Conservation (phyloP, 495 filamentous ascomycete species). For the Daldinia loculata region DNA sequence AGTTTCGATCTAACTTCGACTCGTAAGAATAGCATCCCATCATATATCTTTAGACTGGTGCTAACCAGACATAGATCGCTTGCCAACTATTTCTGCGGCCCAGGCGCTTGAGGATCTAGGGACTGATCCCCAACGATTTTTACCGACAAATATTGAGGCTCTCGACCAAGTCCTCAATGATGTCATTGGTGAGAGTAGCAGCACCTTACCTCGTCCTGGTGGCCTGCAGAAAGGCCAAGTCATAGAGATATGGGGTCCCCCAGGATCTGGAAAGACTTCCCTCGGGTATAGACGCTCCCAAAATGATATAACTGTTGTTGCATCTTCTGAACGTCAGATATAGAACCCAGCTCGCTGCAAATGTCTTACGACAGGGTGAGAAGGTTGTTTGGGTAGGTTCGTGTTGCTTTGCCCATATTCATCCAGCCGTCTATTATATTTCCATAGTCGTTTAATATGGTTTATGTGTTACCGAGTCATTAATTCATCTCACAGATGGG, state of each 20-base stretch:
- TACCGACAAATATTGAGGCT: slow-evolving; percentile 71
- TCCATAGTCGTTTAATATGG: neutral
- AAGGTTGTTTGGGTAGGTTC: slow-evolving; percentile 88
- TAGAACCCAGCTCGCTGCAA: slow-evolving; percentile 75
- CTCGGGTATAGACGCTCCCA: slow-evolving; percentile 67
- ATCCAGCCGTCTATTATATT: neutral
- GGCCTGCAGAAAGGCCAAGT: slow-evolving; percentile 80
- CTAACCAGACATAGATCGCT: slow-evolving; percentile 64
- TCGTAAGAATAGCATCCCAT: slow-evolving; percentile 35
- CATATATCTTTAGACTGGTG: neutral
- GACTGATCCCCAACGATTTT: slow-evolving; percentile 55
- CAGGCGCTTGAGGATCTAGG: slow-evolving; percentile 76
- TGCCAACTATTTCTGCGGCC: slow-evolving; percentile 89
- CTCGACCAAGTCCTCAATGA: slow-evolving; percentile 66
- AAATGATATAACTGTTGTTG: neutral
- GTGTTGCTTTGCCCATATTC: slow-evolving; percentile 45
- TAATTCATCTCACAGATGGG: slow-evolving; percentile 29
- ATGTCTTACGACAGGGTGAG: slow-evolving; percentile 66
- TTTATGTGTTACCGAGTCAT: slow-evolving; percentile 12
- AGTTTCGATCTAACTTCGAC: slow-evolving; percentile 57
- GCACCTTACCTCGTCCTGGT: slow-evolving; percentile 41
- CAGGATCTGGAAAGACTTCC: slow-evolving; percentile 86
- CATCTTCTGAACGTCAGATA: slow-evolving; percentile 20
- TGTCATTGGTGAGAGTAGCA: slow-evolving; percentile 33
- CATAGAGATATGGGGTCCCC: slow-evolving; percentile 90